phyloP scores from a whole-genome alignment of 140 eudicot genomes.

The Ambrosia hybrid region DNA sequence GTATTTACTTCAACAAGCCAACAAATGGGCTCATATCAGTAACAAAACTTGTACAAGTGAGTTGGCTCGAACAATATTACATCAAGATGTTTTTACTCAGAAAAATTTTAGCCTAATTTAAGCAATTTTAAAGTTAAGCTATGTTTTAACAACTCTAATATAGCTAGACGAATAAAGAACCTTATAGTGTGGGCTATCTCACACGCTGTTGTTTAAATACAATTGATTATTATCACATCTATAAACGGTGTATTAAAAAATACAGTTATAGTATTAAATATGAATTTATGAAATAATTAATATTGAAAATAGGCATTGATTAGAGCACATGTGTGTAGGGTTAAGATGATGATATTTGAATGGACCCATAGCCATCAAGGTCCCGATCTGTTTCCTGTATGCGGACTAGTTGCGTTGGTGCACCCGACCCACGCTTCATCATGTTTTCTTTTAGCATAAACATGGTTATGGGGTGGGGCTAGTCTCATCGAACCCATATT shows the following conservation, averaged over 20 bases:
- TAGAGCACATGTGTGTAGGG: conserved; percentile 42
- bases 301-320: conserved; percentile 29
- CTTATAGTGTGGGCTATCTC: neutral
- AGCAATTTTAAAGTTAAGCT: too few relatives aligned
- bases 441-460: conserved; percentile 28
- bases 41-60: too few relatives aligned
- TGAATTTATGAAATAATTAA: conserved; percentile 19
- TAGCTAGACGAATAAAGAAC: neutral
- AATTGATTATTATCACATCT: neutral
- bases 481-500: neutral
- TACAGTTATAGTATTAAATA: conserved; percentile 18
- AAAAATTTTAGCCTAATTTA: too few relatives aligned
- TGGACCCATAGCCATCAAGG: conserved; percentile 47
- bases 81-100: too few relatives aligned
- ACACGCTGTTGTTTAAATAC: neutral
- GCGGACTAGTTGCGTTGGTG: conserved; percentile 39
- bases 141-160: too few relatives aligned
- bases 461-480: conserved; percentile 36
- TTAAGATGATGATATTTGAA: conserved; percentile 27
- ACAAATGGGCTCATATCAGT: too few relatives aligned
- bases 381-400: conserved; percentile 34
- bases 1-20: too few relatives aligned
- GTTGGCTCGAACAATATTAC: too few relatives aligned
- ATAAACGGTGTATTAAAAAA: neutral
- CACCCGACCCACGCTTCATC: conserved; percentile 47